Evolutionary conservation across 116 monocot species (phyloP), one percentile per base, ranked within the genome.

Genomic region (Dioscorea cayenensis): DNA sequence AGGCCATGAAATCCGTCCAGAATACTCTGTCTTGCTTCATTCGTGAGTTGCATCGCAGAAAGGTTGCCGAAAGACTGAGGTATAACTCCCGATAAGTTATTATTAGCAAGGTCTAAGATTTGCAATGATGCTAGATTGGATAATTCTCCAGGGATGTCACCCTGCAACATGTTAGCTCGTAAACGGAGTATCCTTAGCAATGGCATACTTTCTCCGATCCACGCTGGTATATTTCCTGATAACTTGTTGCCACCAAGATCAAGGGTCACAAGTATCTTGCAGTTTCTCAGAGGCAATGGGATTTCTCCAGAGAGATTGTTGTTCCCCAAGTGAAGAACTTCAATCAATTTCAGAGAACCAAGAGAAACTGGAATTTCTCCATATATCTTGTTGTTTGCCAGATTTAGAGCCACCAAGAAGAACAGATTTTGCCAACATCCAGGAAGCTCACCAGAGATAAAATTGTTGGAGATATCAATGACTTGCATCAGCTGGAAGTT

Each of bases 271-370:
- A 77, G 14, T 1, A 28, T 17, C 9, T 19, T 21, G 32, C 73
- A 69, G 2, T 22, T 17, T 6, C 12, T 29, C 18, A 77, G 17
- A 12, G 16, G 21, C 16, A 25, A 20, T 3, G 73, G 77, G 16
- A 82, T 29, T 58, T 58, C 49, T 16, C 82, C 82, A 14, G 49
- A 66, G 7, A 82, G n/a, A 49, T 58, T 55, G 32, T 82, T 82
- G 18, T 20, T 43, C 1, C 36, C 38, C 19, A 82, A 60, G 28
- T 77, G 68, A 48, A 82, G n/a, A 1, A 23, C 13, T 36, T 32
- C 16, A 21, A 77, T 51, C 1, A 51, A 11, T 0, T 9, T 11
- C 1, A 61, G 5, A 18, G 52, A 51, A 17, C 50, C 25, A 51
- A 64, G 17, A 10, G 5, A 2, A 10, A 10, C 22, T 14, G 84